Evolutionary conservation across 768 basidiomycete species (phyloP), one percentile per base, ranked within the genome.

Genomic region (Bullera alba): DNA sequence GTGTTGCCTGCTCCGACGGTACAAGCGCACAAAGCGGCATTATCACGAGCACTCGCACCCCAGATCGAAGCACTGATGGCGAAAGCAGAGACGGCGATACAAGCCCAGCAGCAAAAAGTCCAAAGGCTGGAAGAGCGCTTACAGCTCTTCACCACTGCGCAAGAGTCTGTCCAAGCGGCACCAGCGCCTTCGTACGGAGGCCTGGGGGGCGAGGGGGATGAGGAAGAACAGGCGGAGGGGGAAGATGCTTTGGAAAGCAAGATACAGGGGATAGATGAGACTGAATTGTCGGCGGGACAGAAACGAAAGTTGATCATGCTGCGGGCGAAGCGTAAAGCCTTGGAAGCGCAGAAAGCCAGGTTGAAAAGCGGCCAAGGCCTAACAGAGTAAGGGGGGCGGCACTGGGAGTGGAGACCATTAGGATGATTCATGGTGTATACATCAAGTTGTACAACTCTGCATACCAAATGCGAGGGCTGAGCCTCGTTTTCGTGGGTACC

Each of bases 61-160:
- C 66, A 72, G 45, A 70, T 72, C 46, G 67, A 72, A n/a, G 41
- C 50, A 7, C 53, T 72, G 6, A 68, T 72, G 22, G 41, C 52
- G 1, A 48, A 54, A 39, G 67, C 67, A 4, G 70, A 69, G 35
- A 27, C 30, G 5, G 26, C 53, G 14, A 39, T 71, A 1, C 36
- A 57, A n/a, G 25, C 41, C 5, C 51, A 65, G 15, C 38, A 56
- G 19, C 46, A 42, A 21, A 58, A 59, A 30, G 53, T 62, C 32
- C 45, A 39, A 8, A 60, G 57, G 16, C 42, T 72, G 25, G 60
- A 67, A 51, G 66, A 72, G 43, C 51, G 67, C 32, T 41, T 57
- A 27, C n/a, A 35, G 1, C 57, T 69, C 36, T 42, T 66, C 4
- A 10, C 42, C 46, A 56, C 47, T 63, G 59, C 3, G 59, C 64